Evolutionary conservation across 306 rosid species (phyloP), one percentile per base, ranked within the genome.

Genomic region (Cicer cuneatum): DNA sequence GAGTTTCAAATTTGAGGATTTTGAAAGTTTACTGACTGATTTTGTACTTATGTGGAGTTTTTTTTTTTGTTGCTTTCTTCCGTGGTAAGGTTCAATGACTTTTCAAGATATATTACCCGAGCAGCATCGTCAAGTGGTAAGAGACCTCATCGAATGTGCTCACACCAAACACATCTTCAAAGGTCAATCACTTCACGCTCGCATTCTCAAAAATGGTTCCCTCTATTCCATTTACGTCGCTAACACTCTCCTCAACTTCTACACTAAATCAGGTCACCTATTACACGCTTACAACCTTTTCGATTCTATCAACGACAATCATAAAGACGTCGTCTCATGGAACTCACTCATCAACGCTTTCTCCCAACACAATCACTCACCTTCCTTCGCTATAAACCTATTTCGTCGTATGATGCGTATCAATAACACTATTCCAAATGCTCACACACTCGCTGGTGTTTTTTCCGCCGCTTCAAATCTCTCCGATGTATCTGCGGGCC

Each of bases 321-420:
- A 62, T 71, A 90, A 83, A 15, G 93, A 90, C 80, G 89, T 72
- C 1, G 85, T 88, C 24, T 88, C 98, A 79, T 93, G 96, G 96
- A 90, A 90, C 79, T 89, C 77, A 42, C 89, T 93, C 78, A 86
- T 93, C 90, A 93, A 90, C 56, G 95, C 80, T 7, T 85, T 73
- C 86, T 83, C 98, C 6, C 89, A 88, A 7, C 77, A 79, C 47
- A 29, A 29, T 29, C 79, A 65, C 35, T 18, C 82, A 0, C 42
- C 37, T 47, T 53, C 83, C 5, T 39, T 71, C 7, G 88, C 73
- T 45, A 72, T 90, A 84, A 79, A 56, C 53, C 87, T 90, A 80
- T 91, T 90, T 14, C 89, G 59, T 49, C 76, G 80, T 43, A 87
- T 93, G 98, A 86, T 88, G 90, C 69, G 81, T 39, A 48, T 18